Conservation (phyloP, 352 stramenopile genomes). For the Phytophthora pinifolia region DNA sequence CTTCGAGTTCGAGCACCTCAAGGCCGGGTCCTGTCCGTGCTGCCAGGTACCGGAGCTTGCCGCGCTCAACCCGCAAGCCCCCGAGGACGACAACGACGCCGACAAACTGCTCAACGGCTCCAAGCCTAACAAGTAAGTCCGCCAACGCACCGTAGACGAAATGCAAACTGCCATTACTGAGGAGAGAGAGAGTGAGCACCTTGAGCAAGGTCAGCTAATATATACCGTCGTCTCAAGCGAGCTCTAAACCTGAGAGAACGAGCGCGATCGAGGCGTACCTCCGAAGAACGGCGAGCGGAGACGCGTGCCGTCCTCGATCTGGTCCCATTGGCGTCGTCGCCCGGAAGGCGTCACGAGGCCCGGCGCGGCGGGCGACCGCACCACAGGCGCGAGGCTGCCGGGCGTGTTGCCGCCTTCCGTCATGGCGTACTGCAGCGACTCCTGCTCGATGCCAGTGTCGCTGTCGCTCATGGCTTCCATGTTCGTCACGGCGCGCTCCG, state of each 20-base stretch:
- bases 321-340: conserved; percentile 56
- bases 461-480: conserved; percentile 46
- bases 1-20: conserved; percentile 94
- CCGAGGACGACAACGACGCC: conserved; percentile 19
- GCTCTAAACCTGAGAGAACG: conserved; percentile 27
- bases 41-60: conserved; percentile 71
- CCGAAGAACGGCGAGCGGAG: conserved; percentile 34
- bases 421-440: conserved; percentile 47
- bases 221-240: conserved; percentile 27
- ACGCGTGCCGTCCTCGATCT: conserved; percentile 42
- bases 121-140: conserved; percentile 39
- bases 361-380: conserved; percentile 52
- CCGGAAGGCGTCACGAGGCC: conserved; percentile 53
- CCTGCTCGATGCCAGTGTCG: conserved; percentile 33
- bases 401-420: conserved; percentile 58
- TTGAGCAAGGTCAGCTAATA: conserved; percentile 22
- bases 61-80: conserved; percentile 21
- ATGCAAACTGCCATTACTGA: conserved; percentile 25
- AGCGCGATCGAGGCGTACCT: conserved; percentile 22
- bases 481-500: conserved; percentile 33
- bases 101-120: conserved; percentile 15
- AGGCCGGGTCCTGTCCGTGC: conserved; percentile 86
- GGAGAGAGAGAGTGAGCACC: not conserved
- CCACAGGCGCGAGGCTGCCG: conserved; percentile 39
- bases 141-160: conserved; percentile 3